Base-by-base conservation (phyloP, 108 stramenopile species). In the Nitzschia putrida region DNA sequence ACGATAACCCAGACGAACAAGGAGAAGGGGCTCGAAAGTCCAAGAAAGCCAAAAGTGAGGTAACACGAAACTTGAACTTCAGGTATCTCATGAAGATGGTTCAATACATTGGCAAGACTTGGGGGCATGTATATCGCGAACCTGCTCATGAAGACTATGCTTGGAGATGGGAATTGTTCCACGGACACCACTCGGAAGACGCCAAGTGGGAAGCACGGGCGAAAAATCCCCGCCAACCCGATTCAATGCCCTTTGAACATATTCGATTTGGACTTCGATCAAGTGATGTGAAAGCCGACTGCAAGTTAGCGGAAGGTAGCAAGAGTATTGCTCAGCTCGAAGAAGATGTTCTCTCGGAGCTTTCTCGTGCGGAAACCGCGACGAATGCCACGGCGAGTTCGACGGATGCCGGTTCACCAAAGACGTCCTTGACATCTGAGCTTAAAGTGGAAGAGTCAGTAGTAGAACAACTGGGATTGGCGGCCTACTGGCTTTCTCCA, bases 91-190 rank as follows among this genome's bases (percentile, higher is more conserved):
- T 84, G 9, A 57, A 84, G 53, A 71, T 93, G 61, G 56, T 90
- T 34, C 52, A 64, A 37, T 64, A 85, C 56, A 85, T 93, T 22
- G 86, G 87, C 71, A 72, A 79, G 57, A 85, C 80, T 2, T 87
- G 86, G 78, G 92, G 92, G 0, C 92, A 93, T 67, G 61, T 89
- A n/a, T 87, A 83, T 56, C 68, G 79, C 21, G 92, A 93, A 52
- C 86, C 85, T 10, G 57, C 80, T n/a, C 71, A 85, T 70, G 64
- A 77, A 7, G 89, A 93, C n/a, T 85, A 83, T 72, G 84, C 87
- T 39, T 92, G 91, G 90, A 78, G 87, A 40, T 89, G 85, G 85
- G 89, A 81, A 80, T 76, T 78, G 56, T 84, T 73, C 64, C 87
- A 80, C 76, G 84, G 80, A 39, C 68, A 72, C 44, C 44, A 77